Percentiles rank a stretch among this genome's conserved stretches.
These are phyloP conservation scores for Eucalyptus cloeziana DNA, from an alignment of 345 rosid genomes.

Conservation along the genomic window DNA sequence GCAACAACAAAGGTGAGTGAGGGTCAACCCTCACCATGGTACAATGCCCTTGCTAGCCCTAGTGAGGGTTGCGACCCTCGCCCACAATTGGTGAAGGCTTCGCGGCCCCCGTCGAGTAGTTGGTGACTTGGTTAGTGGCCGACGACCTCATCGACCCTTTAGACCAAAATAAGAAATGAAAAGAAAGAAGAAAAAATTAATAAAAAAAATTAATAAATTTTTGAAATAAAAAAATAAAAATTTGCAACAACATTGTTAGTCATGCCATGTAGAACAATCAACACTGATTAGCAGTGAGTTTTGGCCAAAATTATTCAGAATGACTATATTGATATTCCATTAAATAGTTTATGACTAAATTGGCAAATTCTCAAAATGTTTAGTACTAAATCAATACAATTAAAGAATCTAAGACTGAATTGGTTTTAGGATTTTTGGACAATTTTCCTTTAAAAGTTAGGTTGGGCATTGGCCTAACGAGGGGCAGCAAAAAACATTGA, in stretches of 20 bases:
- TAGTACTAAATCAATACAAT: no score
- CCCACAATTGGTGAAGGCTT: rapidly evolving
- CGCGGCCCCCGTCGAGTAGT: rapidly evolving
- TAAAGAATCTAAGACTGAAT: rapidly evolving
- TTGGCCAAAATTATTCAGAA: rapidly evolving
- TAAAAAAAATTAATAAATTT: no score
- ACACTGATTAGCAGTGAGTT: rapidly evolving
- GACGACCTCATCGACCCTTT: rapidly evolving
- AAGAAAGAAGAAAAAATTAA: no score
- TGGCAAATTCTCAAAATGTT: rapidly evolving
- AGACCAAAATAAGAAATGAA: neutral
- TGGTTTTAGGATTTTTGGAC: rapidly evolving
- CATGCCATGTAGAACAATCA: rapidly evolving
- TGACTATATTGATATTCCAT: neutral
- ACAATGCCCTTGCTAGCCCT: neutral
- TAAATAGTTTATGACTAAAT: neutral
- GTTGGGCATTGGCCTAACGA: neutral
- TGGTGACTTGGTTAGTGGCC: rapidly evolving
- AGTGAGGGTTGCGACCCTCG: neutral
- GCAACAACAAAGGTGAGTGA: rapidly evolving
- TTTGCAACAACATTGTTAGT: rapidly evolving
- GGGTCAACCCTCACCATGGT: neutral
- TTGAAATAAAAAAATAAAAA: no score
- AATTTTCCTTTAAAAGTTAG: neutral
- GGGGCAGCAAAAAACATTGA: rapidly evolving